Evolutionary conservation across 306 rosid species (phyloP), one percentile per base, ranked within the genome.

Genomic region (Hippophae rhamnoides): DNA sequence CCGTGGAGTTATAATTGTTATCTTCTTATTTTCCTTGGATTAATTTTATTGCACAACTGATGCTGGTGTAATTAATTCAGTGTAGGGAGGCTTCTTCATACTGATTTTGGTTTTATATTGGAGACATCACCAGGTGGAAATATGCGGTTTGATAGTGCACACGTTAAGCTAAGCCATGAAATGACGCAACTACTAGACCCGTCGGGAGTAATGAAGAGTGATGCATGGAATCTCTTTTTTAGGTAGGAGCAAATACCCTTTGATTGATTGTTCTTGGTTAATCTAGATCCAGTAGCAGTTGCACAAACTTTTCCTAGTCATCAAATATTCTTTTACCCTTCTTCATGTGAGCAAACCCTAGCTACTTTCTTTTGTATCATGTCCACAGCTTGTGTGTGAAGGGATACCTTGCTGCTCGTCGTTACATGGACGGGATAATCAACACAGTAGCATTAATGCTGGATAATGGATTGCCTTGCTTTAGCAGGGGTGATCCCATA

Each of bases 111-210:
- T 66, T 90, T 90, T 80, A 90, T 90, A 76, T 79, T 92, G 61
- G 99, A 92, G 76, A 87, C 96, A 60, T 92, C 99, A 38, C 99
- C 99, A 0, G 98, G 99, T 69, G 95, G 95, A 50, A 92, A 92
- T 67, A 86, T 89, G 97, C 95, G 92, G 56, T 89, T 89, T 47
- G 99, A 92, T 76, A 92, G 96, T 70, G 99, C 99, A 25, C 96
- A 92, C 82, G 88, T 92, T 68, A 92, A 92, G 82, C 84, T 92
- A 68, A 92, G 99, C 86, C 99, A 92, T 58, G 99, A 92, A 76
- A 92, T 92, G 99, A 92, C 99, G 53, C 99, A 92, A 73, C 73
- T 87, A 61, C 83, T 92, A 69, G 99, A 92, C 66, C 99, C 99
- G 69, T 83, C 96, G 0, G 96, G 96, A 60, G 84, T 69, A 44